Base-by-base conservation (phyloP, 176 grass and related monocot species). In the Leersia perrieri region DNA sequence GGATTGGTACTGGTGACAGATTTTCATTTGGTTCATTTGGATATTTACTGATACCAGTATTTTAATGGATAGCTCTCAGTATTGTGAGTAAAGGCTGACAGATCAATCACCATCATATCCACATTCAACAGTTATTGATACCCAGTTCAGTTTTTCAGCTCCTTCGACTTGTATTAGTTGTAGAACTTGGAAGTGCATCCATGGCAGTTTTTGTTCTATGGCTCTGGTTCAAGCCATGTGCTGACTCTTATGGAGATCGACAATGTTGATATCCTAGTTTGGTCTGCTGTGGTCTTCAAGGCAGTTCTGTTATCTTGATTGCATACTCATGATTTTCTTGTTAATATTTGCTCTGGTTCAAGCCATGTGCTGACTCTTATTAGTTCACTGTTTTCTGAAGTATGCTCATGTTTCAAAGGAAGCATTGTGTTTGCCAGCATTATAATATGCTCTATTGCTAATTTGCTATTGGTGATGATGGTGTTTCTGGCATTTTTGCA, bases 31-130 rank as follows among this genome's bases (percentile, higher is more conserved):
- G 25, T 83, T 88, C 44, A 53, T 75, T 70, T 26, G 58, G 78
- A 62, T 32, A 64, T 9, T 44, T 60, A 20, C 33, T 38, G 73
- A 73, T 82, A 22, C 27, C 61, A 26, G 32, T 85, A 69, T 63
- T 66, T 78, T 67, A 69, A 83, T 83, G 75, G 70, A 80, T 80
- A 86, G 75, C 41, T 70, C 71, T 36, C 9, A 86, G 61, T 51
- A 40, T 66, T 85, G 41, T 66, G 32, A 76, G 33, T 25, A 74
- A 70, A 26, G 81, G 33, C 79, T 72, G 83, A 87, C 63, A 70
- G 87, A 68, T 86, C 89, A 87, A 83, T 89, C 91, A 96, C 90
- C 93, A 91, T 90, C 85, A 86, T 86, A 91, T 89, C 84, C 89
- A 87, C 84, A 87, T 78, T 29, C 60, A 82, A 31, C 83, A 90